Conservation (phyloP, 2,329 filamentous ascomycete genomes). For the Ustilaginoidea virens region DNA sequence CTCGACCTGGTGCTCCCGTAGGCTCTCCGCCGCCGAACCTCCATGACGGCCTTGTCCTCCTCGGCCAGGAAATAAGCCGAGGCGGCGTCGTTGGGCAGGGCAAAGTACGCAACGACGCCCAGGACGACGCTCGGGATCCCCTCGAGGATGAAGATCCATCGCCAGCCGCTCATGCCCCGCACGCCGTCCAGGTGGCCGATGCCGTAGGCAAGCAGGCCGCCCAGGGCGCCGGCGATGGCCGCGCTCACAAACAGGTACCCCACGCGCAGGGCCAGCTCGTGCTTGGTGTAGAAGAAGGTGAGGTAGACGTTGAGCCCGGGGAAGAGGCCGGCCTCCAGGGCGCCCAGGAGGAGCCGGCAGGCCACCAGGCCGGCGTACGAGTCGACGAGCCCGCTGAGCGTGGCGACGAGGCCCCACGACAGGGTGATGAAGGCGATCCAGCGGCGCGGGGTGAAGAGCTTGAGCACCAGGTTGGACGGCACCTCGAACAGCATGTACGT, state of each 20-base stretch:
- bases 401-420: conserved; percentile 54
- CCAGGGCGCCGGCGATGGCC: conserved; percentile 55
- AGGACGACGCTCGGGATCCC: conserved; percentile 25
- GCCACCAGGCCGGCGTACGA: conserved; percentile 52
- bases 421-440: conserved; percentile 51
- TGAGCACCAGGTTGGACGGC: conserved; percentile 48
- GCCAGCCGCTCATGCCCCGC: conserved; percentile 49
- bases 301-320: conserved; percentile 55
- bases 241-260: conserved; percentile 59
- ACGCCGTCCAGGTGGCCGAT: conserved; percentile 60
- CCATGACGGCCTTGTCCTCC: conserved; percentile 51
- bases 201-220: conserved; percentile 57
- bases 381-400: conserved; percentile 50
- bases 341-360: conserved; percentile 51
- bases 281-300: conserved; percentile 62
- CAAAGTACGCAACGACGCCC: conserved; percentile 18
- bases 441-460: conserved; percentile 43
- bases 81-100: conserved; percentile 22
- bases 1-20: conserved; percentile 33
- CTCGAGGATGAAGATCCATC: conserved; percentile 51
- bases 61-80: conserved; percentile 44
- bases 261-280: conserved; percentile 55
- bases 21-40: conserved; percentile 18
- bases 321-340: conserved; percentile 54
- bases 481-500: conserved; percentile 48